Conservation (phyloP, 352 stramenopile genomes). For the Blastocystis sp. region DNA sequence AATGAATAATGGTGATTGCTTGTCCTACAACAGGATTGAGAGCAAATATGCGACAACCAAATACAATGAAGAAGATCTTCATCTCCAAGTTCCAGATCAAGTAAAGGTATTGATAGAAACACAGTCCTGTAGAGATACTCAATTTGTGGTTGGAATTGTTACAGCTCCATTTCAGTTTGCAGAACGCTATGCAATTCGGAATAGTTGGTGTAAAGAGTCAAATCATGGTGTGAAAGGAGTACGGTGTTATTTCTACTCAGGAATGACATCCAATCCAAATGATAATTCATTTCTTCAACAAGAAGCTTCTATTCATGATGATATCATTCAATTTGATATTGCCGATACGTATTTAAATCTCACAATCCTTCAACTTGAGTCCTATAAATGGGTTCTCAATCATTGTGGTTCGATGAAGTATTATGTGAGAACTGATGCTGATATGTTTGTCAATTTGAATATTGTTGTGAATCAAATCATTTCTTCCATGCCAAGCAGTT, state of each 20-base stretch:
- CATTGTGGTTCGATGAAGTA: too few species aligned
- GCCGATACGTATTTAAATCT: neutral
- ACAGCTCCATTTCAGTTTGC: neutral
- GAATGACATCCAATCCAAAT: neutral
- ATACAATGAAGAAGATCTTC: conserved; percentile 1
- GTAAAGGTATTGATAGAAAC: neutral
- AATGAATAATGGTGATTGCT: neutral
- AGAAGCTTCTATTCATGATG: neutral
- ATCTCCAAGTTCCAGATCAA: neutral
- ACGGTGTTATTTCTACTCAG: neutral
- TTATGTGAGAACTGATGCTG: neutral
- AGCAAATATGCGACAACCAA: neutral
- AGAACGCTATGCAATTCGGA: neutral
- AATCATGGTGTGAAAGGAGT: neutral
- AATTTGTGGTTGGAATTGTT: neutral
- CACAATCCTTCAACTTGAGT: too few species aligned
- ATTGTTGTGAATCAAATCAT: neutral
- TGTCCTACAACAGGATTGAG: neutral
- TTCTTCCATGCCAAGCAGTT: neutral
- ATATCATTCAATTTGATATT: conserved; percentile 33
- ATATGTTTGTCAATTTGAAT: neutral
- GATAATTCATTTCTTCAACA: neutral
- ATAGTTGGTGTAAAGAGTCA: neutral
- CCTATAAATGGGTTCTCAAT: too few species aligned
- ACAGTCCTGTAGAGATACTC: neutral